Conservation (phyloP, 306 rosid genomes). For the Quercus mongolica region DNA sequence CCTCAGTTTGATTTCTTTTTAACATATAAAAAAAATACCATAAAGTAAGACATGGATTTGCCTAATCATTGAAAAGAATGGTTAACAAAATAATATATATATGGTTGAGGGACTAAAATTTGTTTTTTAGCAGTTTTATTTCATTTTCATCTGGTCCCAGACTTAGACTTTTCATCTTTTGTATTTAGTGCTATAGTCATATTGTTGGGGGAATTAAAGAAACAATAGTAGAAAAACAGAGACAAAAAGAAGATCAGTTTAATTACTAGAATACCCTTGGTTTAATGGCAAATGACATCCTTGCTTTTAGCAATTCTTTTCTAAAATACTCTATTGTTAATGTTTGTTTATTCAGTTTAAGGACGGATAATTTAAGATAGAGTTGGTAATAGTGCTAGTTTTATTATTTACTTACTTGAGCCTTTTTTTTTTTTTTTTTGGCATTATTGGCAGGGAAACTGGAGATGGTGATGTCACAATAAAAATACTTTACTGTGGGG, state of each 20-base stretch:
- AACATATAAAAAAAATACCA: not conserved
- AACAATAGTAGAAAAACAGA: not conserved
- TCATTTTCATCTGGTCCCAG: not conserved
- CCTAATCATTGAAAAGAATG: not conserved
- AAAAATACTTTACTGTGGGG: constrained; percentile 73
- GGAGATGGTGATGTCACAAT: constrained; percentile 68
- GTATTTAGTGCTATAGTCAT: not conserved
- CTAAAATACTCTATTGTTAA: too few relatives aligned
- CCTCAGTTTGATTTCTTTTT: not conserved
- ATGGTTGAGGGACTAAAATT: not conserved
- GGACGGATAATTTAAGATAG: not conserved
- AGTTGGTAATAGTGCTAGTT: not conserved
- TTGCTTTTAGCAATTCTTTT: too few relatives aligned
- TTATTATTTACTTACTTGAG: not conserved
- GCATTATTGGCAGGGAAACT: constrained; percentile 53
- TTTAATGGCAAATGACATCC: not conserved
- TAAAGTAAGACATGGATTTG: not conserved
- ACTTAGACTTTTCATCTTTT: not conserved
- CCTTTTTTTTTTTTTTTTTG: not conserved
- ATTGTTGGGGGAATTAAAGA: not conserved
- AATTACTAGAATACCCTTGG: not conserved
- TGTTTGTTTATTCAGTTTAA: not conserved
- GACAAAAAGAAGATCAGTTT: not conserved
- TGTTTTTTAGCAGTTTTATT: not conserved
- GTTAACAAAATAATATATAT: not conserved